Percentiles rank a stretch among this genome's conserved stretches.
Evolutionary conservation across 805 yeast species (phyloP).

Genomic region (Metschnikowia corniflorae): DNA sequence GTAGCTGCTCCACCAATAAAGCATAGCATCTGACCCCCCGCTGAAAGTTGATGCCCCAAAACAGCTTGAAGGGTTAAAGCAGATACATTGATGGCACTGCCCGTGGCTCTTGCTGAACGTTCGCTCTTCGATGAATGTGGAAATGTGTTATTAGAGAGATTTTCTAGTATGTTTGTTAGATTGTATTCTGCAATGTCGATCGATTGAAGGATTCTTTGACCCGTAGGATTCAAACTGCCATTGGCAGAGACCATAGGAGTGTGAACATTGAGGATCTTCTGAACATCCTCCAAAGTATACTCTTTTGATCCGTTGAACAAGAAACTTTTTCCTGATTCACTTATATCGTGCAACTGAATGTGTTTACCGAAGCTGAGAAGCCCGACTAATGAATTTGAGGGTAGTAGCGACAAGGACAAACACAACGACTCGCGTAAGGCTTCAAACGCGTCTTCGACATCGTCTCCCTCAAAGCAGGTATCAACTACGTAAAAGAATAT

Average conservation of each 20-base stretch:
- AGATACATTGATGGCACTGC: constrained; percentile 53
- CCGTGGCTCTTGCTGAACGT: constrained; percentile 55
- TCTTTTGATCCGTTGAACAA: constrained; percentile 56
- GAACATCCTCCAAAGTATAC: constrained; percentile 47
- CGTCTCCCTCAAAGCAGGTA: constrained; percentile 51
- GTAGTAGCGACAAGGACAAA: constrained; percentile 45
- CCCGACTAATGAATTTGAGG: constrained; percentile 54
- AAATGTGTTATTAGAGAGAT: constrained; percentile 47
- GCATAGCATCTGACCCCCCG: constrained; percentile 52
- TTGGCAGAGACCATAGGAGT: constrained; percentile 21
- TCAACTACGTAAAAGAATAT: constrained; percentile 56
- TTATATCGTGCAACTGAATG: constrained; percentile 55
- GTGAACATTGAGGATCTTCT: constrained; percentile 43
- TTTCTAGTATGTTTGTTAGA: constrained; percentile 46
- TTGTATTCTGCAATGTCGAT: constrained; percentile 49
- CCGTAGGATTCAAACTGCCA: constrained; percentile 12
- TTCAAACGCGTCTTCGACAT: constrained; percentile 36
- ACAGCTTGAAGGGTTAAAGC: constrained; percentile 36
- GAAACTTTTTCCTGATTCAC: constrained; percentile 20
- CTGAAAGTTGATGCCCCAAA: constrained; percentile 39
- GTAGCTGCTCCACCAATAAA: constrained; percentile 67
- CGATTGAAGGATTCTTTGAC: constrained; percentile 44
- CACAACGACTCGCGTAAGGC: constrained; percentile 50
- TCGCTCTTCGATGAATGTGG: constrained; percentile 39
- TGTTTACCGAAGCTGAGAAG: constrained; percentile 58